phyloP scores from a whole-genome alignment of 2,329 filamentous ascomycete species.

The Dothiorella sarmentorum region DNA sequence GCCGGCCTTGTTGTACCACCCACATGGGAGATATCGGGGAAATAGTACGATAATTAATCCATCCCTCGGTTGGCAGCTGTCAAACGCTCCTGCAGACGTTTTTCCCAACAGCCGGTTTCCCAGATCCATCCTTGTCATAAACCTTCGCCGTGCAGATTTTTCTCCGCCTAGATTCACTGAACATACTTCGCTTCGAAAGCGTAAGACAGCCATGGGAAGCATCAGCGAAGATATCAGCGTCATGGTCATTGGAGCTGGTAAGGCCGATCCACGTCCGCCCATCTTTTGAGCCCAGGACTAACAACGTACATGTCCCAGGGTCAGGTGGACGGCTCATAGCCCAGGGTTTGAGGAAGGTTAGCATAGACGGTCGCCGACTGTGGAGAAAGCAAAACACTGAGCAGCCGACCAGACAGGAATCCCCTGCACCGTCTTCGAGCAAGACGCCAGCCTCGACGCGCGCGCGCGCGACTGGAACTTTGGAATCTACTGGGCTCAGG shows the following conservation, averaged over 20 bases:
- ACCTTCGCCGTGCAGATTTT: neutral
- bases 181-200: neutral
- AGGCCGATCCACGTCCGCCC: neutral
- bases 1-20: no score
- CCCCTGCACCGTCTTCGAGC: slow-evolving; percentile 55
- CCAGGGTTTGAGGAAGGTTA: slow-evolving; percentile 41
- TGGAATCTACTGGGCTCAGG: slow-evolving; percentile 63
- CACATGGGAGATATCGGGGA: neutral
- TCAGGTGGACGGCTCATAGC: slow-evolving; percentile 42
- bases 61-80: no score
- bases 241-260: slow-evolving; percentile 18
- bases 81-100: neutral
- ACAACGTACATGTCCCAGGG: slow-evolving; percentile 27
- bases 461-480: slow-evolving; percentile 59
- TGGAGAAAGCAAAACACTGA: neutral
- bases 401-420: slow-evolving; percentile 29
- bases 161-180: neutral
- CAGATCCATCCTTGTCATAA: no score
- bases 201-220: neutral
- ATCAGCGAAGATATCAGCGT: slow-evolving; percentile 12
- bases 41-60: no score
- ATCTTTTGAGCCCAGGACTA: slow-evolving; percentile 29
- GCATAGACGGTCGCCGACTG: no score
- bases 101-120: neutral
- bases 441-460: slow-evolving; percentile 43